A percentile compares a stretch with the other conserved stretches of the same genome.
Conservation (phyloP, 441 rosid genomes). For the Capsella rubella region DNA sequence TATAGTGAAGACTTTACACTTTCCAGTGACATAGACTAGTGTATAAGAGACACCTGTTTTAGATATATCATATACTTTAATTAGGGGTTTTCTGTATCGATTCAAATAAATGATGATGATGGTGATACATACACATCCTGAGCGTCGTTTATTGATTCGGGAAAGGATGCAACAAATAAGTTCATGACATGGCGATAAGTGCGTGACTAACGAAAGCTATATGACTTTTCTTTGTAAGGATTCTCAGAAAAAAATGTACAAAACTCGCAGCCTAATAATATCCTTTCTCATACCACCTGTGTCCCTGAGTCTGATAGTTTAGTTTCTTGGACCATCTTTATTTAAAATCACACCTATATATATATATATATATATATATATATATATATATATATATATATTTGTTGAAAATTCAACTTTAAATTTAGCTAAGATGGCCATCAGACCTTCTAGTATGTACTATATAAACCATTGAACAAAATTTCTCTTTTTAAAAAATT, state of each 20-base stretch:
- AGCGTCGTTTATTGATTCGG: conserved; percentile 20
- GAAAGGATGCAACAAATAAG: conserved; percentile 17
- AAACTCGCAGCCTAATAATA: conserved; percentile 15
- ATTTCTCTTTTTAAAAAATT: too few species aligned
- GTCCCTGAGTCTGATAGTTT: conserved; percentile 15
- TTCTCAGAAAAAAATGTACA: background rate
- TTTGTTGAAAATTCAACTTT: background rate
- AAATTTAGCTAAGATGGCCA: background rate
- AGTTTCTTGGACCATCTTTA: conserved; percentile 23
- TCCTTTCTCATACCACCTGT: conserved; percentile 38
- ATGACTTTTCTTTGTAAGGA: conserved; percentile 18
- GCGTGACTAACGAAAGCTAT: background rate
- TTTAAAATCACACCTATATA: background rate
- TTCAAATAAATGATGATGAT: background rate
- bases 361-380: background rate
- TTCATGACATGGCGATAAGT: conserved; percentile 17
- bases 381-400: background rate
- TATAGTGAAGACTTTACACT: conserved; percentile 17
- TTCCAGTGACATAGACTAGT: background rate
- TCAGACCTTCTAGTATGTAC: background rate
- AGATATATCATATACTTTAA: conserved; percentile 2
- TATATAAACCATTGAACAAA: background rate
- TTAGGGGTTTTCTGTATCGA: conserved; percentile 3
- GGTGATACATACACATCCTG: background rate
- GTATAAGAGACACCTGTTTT: conserved; percentile 29